Conservation (phyloP, 768 basidiomycete species). For the Clitopilus passeckerianus region DNA sequence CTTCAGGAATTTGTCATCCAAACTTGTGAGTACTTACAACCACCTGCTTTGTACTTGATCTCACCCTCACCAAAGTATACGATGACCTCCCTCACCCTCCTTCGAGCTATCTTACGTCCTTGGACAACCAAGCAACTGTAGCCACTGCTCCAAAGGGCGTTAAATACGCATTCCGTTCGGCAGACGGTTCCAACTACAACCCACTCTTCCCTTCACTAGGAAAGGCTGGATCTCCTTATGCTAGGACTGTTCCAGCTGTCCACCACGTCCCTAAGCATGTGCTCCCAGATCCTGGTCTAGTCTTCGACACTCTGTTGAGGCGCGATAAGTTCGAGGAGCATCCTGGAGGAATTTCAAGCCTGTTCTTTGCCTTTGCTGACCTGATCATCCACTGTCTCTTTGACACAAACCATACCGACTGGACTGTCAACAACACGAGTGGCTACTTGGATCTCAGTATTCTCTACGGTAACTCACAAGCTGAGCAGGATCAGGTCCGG, state of each 20-base stretch:
- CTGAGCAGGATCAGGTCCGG: conserved; percentile 45
- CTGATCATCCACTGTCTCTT: conserved; percentile 74
- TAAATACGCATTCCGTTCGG: conserved; percentile 50
- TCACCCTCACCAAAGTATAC: conserved; percentile 43
- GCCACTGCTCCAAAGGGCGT: conserved; percentile 11
- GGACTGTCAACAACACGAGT: conserved; percentile 55
- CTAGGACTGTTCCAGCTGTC: conserved; percentile 55
- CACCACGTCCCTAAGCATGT: conserved; percentile 33
- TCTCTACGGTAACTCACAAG: conserved; percentile 60
- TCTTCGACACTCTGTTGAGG: conserved; percentile 69
- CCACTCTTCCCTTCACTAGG: conserved; percentile 50
- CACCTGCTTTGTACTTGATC: neutral
- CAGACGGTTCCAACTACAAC: conserved; percentile 61
- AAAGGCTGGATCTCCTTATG: conserved; percentile 60
- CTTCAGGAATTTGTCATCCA: conserved; percentile 49
- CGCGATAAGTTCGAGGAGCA: conserved; percentile 45
- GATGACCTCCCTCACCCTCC: conserved; percentile 80
- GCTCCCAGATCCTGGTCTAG: conserved; percentile 60
- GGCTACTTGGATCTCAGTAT: conserved; percentile 77
- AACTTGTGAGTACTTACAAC: conserved; percentile 39
- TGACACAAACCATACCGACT: conserved; percentile 44
- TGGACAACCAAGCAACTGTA: neutral
- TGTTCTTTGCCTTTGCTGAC: conserved; percentile 79
- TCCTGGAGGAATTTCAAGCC: conserved; percentile 64
- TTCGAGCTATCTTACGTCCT: conserved; percentile 36